Base-by-base conservation (phyloP, 768 basidiomycete genomes). In the Daedalea quercina region DNA sequence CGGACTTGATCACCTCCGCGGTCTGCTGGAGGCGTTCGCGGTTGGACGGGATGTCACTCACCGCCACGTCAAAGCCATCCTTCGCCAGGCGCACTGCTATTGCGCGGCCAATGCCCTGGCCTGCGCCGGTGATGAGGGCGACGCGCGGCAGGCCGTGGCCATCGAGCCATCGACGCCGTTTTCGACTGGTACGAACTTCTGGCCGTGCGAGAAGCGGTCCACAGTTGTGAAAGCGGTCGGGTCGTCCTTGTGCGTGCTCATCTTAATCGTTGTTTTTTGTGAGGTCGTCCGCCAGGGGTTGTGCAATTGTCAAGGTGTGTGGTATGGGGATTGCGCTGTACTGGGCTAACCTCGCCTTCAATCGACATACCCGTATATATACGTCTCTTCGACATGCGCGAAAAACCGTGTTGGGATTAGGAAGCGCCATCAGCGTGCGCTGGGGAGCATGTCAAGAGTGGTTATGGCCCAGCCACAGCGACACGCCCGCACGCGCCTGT, bases 81-180 rank as follows among this genome's bases (percentile, higher is more conserved):
- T 58, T 35, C 11, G 65, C 63, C 28, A 68, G 60, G 22, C 61
- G 54, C 17, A 60, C 51, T 6, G 65, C 60, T 31, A 67, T 62
- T 12, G 58, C 61, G 24, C 57, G 58, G 8, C 67, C 67, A 46
- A 68, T 66, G 31, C 51, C 51, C 35, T 52, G 42, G 24, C 51
- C 51, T 22, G 51, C 51, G 23, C 51, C 51, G 2, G 51, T 52
- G 43, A 52, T 26, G 43, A 52, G 51, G 28, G 51, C 51, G 6
- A 52, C 51, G n/a, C 51, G 51, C 17, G 2, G 25, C 17, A 19
- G 46, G 13, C 20, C 19, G 19, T 45, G 19, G 44, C 26, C 22
- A 20, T 20, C 24, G 6, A 17, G 44, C 26, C 22, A 20, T 20
- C 24, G 6, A 17, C n/a, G 23, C 17, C 23, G 47, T 48, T 31